Evolutionary conservation across 2,329 filamentous ascomycete species (phyloP).

Genomic region (Clonostachys byssicola): DNA sequence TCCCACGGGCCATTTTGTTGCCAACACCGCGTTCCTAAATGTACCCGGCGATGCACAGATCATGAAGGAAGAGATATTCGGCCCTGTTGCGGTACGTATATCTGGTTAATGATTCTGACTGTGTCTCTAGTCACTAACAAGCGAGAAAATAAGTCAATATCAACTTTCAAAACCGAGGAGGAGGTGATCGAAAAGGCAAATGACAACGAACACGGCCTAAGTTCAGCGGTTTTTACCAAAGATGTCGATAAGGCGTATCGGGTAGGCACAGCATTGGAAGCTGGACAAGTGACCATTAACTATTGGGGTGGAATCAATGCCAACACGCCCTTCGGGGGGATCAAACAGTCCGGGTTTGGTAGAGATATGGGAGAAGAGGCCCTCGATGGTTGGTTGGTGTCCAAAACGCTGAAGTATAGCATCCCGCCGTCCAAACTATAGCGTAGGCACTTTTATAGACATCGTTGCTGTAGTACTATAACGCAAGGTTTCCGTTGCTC

Average conservation of each 20-base stretch:
- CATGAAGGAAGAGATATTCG: slow-evolving; percentile 45
- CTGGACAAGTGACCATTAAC: slow-evolving; percentile 59
- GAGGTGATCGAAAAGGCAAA: slow-evolving; percentile 41
- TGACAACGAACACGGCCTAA: slow-evolving; percentile 38
- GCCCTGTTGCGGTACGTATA: slow-evolving; percentile 34
- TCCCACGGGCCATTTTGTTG: neutral
- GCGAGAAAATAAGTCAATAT: slow-evolving; percentile 26
- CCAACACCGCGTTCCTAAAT: neutral
- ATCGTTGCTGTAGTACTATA: too few relatives aligned
- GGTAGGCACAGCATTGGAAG: slow-evolving; percentile 47
- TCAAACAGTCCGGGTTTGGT: slow-evolving; percentile 57
- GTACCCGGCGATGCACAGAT: slow-evolving; percentile 15
- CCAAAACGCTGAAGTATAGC: too few relatives aligned
- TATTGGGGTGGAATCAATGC: slow-evolving; percentile 7
- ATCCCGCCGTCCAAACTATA: too few relatives aligned
- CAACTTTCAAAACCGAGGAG: slow-evolving; percentile 38
- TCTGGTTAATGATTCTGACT: neutral
- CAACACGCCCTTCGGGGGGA: slow-evolving; percentile 28
- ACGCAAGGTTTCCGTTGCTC: too few relatives aligned
- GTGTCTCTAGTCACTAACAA: neutral
- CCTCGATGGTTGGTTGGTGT: neutral
- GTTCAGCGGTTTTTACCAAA: slow-evolving; percentile 51
- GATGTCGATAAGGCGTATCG: slow-evolving; percentile 38
- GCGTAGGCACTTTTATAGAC: too few relatives aligned
- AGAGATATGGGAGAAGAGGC: slow-evolving; percentile 36